Evolutionary conservation across 23 red algal species (phyloP).

Genomic region (Agarophyton chilense): DNA sequence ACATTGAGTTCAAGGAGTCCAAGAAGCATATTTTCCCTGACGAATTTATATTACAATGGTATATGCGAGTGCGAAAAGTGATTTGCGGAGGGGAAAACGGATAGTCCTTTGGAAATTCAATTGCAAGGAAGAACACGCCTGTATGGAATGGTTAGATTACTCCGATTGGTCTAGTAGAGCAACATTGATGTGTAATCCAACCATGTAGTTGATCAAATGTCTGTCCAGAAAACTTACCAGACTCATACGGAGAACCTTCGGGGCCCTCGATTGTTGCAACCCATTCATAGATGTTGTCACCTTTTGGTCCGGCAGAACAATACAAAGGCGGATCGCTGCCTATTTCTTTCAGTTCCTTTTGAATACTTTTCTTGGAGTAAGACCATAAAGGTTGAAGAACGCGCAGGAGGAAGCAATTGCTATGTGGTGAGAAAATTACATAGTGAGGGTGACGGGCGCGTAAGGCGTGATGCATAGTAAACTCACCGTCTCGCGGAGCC

Average conservation of each 20-base stretch:
- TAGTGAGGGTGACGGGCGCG: not conserved
- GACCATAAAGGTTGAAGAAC: no score
- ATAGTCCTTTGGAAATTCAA: conserved; percentile 93
- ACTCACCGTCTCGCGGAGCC: conserved; percentile 55
- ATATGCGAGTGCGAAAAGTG: conserved; percentile 95
- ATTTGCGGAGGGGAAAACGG: conserved; percentile 93
- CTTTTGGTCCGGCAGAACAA: conserved; percentile 91
- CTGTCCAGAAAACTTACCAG: conserved; percentile 49
- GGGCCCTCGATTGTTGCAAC: conserved; percentile 86
- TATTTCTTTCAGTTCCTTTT: conserved; percentile 89
- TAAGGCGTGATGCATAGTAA: not conserved
- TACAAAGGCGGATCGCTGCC: conserved; percentile 65
- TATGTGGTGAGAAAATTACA: not conserved
- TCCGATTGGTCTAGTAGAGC: not conserved
- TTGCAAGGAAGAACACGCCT: conserved; percentile 92
- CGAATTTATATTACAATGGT: conserved; percentile 95
- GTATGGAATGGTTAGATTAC: not conserved
- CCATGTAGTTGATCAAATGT: not conserved
- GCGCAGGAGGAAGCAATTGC: not conserved
- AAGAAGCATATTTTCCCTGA: conserved; percentile 74
- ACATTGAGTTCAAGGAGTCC: conserved; percentile 72
- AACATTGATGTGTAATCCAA: not conserved
- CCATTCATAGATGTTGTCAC: conserved; percentile 95
- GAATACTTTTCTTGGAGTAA: conserved; percentile 48
- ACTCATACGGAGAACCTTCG: conserved; percentile 81